Conservation (phyloP, 1,284 basidiomycete species). For the Laetiporus sulphureus region DNA sequence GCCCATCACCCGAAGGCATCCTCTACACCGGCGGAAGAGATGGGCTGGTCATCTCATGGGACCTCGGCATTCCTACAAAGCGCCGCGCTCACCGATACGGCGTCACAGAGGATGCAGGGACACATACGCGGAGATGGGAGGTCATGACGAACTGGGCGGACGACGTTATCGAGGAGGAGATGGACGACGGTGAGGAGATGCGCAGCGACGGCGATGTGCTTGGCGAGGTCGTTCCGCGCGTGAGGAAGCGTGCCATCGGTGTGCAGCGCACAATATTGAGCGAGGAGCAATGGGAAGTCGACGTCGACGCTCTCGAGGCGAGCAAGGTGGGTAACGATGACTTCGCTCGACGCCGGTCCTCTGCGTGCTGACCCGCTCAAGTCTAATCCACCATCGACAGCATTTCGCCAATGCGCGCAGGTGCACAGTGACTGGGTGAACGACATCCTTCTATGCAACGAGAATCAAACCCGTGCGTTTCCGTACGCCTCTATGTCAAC, state of each 20-base stretch:
- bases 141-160: conserved; percentile 77
- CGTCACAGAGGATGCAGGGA: conserved; percentile 6
- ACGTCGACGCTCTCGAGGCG: conserved; percentile 39
- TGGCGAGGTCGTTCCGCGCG: conserved; percentile 50
- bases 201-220: conserved; percentile 67
- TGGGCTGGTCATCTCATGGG: conserved; percentile 89
- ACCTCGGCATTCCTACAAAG: conserved; percentile 69
- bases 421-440: conserved; percentile 96
- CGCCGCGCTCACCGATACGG: conserved; percentile 32
- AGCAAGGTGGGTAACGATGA: conserved; percentile 39
- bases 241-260: conserved; percentile 20
- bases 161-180: conserved; percentile 57
- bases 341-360: not conserved
- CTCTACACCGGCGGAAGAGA: conserved; percentile 92
- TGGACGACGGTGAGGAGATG: conserved; percentile 41
- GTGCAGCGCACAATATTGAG: conserved; percentile 40
- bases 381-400: conserved; percentile 18
- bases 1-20: conserved; percentile 73
- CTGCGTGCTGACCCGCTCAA: conserved; percentile 3
- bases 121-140: conserved; percentile 52
- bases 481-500: not conserved
- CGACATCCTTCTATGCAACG: conserved; percentile 88
- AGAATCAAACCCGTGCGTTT: conserved; percentile 77
- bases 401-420: conserved; percentile 81
- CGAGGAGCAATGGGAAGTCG: conserved; percentile 78